Conservation (phyloP, 768 basidiomycete species). For the Butyriboletus loyo region DNA sequence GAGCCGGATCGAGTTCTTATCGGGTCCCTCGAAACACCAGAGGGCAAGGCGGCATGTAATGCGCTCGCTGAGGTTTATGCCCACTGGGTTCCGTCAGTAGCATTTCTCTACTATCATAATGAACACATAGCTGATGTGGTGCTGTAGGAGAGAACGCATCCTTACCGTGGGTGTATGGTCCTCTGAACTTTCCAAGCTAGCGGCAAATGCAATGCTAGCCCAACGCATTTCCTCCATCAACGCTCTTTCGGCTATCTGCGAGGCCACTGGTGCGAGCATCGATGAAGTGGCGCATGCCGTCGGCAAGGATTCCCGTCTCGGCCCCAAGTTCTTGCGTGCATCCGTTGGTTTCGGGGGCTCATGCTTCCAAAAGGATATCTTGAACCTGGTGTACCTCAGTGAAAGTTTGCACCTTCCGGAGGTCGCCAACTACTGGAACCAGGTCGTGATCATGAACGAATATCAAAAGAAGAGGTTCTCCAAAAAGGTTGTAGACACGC, state of each 20-base stretch:
- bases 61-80: conserved; percentile 81
- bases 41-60: conserved; percentile 78
- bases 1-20: conserved; percentile 94
- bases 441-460: conserved; percentile 98
- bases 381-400: conserved; percentile 96
- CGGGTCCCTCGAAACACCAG: conserved; percentile 87
- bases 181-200: conserved; percentile 96
- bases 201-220: conserved; percentile 98
- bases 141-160: conserved; percentile 63
- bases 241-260: conserved; percentile 97
- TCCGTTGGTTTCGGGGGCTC: conserved; percentile 97
- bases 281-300: conserved; percentile 96
- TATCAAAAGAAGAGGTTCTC: conserved; percentile 97
- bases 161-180: conserved; percentile 98
- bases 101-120: background rate
- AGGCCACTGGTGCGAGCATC: conserved; percentile 97
- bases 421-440: conserved; percentile 96
- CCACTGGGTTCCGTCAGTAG: conserved; percentile 92
- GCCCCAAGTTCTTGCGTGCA: conserved; percentile 92
- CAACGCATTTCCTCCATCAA: conserved; percentile 99
- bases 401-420: conserved; percentile 94
- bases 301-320: conserved; percentile 89
- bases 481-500: conserved; percentile 91
- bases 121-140: background rate
- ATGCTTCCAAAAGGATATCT: conserved; percentile 99